Base-by-base conservation (phyloP, 306 rosid genomes). In the Prunus campanulata region DNA sequence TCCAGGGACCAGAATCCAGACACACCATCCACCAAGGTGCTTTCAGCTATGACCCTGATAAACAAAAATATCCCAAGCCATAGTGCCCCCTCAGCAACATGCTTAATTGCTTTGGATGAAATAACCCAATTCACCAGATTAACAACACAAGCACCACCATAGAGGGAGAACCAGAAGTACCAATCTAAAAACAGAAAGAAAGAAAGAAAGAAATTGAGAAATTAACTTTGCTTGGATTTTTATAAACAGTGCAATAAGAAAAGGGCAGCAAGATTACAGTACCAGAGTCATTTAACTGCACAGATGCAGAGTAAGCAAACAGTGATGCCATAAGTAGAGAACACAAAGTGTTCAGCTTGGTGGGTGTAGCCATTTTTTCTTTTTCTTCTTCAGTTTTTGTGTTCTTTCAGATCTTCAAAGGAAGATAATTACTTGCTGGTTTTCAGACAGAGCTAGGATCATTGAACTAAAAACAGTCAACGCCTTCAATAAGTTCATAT, bases 151-250 rank as follows among this genome's bases (percentile, higher is more conserved):
- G 80, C 90, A 64, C 86, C 82, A 25, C 70, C 74, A 78, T 88
- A 86, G 18, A 85, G 87, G n/a, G 87, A 91, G 81, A 88, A 75
- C 97, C 95, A 88, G 54, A 90, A 84, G 78, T 90, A 91, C 93
- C 97, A 91, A 81, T 90, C 93, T 90, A 76, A 57, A 51, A 39
- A 39, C 0, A 66, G 9, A 16, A 51, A 18, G 44, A 64, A 19
- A 67, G 0, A 15, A 42, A 20, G 6, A 63, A 25, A 50, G 15
- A 72, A 46, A 51, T 46, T 16, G 25, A 51, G 56, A 77, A 64
- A 39, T 39, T 0, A 39, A 24, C 24, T 63, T 16, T 30, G 48
- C 20, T 29, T 39, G 61, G 68, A 32, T 5, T 19, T 52, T 39
- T 6, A n/a, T 8, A 0, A 27, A 12, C 20, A 35, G 7, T 47